phyloP scores from a whole-genome alignment of 1,139 yeast genomes.

The Arxiozyma bovina region DNA sequence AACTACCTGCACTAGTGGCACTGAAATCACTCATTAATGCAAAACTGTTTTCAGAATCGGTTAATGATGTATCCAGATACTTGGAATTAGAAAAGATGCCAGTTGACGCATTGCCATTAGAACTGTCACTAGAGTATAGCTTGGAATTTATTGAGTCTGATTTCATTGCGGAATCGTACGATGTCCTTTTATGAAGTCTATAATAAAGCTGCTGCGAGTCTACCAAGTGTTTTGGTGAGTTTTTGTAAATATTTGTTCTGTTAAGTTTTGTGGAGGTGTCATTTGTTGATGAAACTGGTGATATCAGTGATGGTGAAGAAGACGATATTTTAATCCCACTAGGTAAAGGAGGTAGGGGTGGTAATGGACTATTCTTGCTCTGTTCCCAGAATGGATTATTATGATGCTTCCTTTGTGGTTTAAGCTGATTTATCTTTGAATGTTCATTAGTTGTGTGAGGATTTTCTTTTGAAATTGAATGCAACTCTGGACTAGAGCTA shows the following conservation, averaged over 20 bases:
- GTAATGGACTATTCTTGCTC: conserved; percentile 10
- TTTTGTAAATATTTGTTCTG: not conserved
- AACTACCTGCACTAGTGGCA: conserved; percentile 86
- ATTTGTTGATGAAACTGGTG: conserved; percentile 17
- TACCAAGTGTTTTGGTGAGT: not conserved
- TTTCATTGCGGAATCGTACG: not conserved
- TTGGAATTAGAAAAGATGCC: conserved; percentile 25
- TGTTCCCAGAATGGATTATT: not conserved
- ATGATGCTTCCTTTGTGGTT: not conserved
- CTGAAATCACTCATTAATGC: conserved; percentile 54
- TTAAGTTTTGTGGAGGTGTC: conserved; percentile 12
- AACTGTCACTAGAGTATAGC: not conserved
- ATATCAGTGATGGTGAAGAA: conserved; percentile 7
- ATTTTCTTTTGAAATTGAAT: not conserved
- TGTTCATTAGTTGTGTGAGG: not conserved
- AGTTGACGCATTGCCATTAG: conserved; percentile 10
- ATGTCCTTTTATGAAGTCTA: not conserved
- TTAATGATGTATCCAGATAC: conserved; percentile 24
- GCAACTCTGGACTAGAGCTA: conserved; percentile 7
- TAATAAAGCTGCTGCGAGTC: not conserved
- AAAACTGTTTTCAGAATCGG: conserved; percentile 32
- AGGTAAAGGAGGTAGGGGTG: conserved; percentile 27
- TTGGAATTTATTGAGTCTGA: not conserved
- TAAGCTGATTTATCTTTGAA: not conserved
- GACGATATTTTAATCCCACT: not conserved